A percentile compares a stretch with the other conserved stretches of the same genome.
phyloP scores from a whole-genome alignment of 495 filamentous ascomycete species.

The Neurospora hispaniola region DNA sequence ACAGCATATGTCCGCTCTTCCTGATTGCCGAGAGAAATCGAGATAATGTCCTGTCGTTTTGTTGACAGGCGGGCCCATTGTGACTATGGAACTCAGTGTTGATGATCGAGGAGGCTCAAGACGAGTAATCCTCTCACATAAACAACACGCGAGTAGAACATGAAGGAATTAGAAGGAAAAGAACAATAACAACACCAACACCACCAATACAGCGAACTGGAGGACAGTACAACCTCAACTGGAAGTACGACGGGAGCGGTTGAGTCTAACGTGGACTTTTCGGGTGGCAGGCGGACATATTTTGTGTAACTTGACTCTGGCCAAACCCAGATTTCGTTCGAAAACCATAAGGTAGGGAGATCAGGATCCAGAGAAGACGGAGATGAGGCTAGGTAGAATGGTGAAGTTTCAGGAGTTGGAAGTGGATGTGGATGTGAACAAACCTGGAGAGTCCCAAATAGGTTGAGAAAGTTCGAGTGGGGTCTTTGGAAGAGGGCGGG shows the following conservation, averaged over 20 bases:
- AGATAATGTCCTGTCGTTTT: neutral
- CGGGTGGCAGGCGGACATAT: neutral
- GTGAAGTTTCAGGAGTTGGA: neutral
- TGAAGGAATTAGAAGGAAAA: neutral
- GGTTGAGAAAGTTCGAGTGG: neutral
- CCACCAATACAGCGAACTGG: neutral
- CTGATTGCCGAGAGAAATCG: slow-evolving; percentile 1
- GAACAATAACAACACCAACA: neutral
- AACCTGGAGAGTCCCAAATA: neutral
- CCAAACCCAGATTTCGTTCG: no score
- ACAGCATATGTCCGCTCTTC: slow-evolving; percentile 15
- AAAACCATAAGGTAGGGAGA: neutral
- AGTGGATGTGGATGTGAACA: neutral
- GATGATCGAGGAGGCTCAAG: neutral
- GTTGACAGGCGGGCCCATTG: neutral
- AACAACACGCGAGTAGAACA: neutral
- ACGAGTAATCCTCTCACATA: neutral
- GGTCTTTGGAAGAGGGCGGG: no score
- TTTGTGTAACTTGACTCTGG: no score
- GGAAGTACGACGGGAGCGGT: neutral
- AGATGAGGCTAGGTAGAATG: neutral
- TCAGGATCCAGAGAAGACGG: neutral
- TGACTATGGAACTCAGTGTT: neutral
- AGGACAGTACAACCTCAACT: neutral
- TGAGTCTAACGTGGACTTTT: neutral